Conservation (phyloP, 139 green algal species). For the Coelastrella sp. region DNA sequence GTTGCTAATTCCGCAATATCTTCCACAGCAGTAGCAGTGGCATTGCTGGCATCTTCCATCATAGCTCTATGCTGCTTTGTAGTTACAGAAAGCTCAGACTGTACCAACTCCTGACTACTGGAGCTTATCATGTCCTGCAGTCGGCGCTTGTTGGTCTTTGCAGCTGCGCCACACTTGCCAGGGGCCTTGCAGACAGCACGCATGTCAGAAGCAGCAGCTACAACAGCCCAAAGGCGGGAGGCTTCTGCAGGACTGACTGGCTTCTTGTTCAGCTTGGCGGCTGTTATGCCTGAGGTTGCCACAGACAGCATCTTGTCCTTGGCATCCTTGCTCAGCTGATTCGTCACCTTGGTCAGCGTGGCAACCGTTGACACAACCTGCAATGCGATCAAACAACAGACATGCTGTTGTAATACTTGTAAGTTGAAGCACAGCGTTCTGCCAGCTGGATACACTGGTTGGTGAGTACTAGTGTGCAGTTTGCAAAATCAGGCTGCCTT, state of each 20-base stretch:
- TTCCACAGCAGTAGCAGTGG: too few relatives aligned
- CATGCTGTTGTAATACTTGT: not conserved
- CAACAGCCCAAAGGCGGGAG: not conserved
- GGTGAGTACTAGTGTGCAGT: too few relatives aligned
- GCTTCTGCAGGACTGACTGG: not conserved
- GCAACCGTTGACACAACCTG: slow-evolving; percentile 35
- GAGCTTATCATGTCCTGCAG: too few relatives aligned
- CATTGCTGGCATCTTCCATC: too few relatives aligned
- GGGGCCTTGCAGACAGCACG: not conserved
- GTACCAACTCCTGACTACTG: too few relatives aligned
- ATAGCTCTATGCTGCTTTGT: too few relatives aligned
- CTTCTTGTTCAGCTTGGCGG: not conserved
- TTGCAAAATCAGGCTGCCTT: too few relatives aligned
- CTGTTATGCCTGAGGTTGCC: not conserved
- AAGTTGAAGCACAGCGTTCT: too few relatives aligned
- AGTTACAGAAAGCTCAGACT: too few relatives aligned
- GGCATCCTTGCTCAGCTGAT: not conserved
- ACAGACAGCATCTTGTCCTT: slow-evolving; percentile 30
- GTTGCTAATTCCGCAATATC: too few relatives aligned
- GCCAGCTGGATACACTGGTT: too few relatives aligned
- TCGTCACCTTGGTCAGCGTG: slow-evolving; percentile 26
- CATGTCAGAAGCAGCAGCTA: slow-evolving; percentile 1
- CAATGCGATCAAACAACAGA: not conserved
- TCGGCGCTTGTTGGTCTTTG: slow-evolving; percentile 4
- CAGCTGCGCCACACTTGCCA: not conserved